Conservation (phyloP, 805 yeast species). For the Candida methanosorbosa region DNA sequence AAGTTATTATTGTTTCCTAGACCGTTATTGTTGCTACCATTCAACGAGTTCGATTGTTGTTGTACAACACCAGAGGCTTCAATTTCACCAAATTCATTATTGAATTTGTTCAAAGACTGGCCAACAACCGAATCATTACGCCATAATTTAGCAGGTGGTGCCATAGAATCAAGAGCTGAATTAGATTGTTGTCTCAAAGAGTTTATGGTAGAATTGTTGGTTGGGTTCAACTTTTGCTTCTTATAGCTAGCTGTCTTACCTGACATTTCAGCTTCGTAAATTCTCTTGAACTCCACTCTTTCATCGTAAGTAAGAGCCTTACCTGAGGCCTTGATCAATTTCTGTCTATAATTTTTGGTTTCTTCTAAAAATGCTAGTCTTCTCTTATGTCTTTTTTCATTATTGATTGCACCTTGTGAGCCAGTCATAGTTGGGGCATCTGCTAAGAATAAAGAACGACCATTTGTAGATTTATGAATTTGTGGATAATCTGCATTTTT, state of each 20-base stretch:
- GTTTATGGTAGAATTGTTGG: neutral
- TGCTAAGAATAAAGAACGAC: conserved; percentile 76
- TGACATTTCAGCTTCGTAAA: conserved; percentile 11
- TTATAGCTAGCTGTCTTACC: neutral
- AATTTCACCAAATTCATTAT: conserved; percentile 41
- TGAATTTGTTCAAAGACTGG: conserved; percentile 9
- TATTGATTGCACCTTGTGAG: conserved; percentile 9
- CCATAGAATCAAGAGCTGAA: conserved; percentile 12
- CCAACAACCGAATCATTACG: conserved; percentile 17
- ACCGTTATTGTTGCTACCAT: conserved; percentile 1
- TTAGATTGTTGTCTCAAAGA: no score
- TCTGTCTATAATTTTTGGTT: conserved; percentile 22
- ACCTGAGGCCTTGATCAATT: conserved; percentile 17
- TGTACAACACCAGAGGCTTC: conserved; percentile 50
- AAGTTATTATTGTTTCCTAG: conserved; percentile 2
- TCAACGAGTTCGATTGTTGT: conserved; percentile 25
- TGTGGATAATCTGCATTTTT: conserved; percentile 45
- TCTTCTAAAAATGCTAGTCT: conserved; percentile 22
- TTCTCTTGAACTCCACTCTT: conserved; percentile 12
- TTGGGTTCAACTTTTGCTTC: neutral
- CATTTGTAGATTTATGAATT: conserved; percentile 53
- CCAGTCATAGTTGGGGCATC: conserved; percentile 35
- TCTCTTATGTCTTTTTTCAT: conserved; percentile 18
- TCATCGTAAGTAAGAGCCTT: conserved; percentile 12
- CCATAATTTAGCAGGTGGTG: conserved; percentile 15